Evolutionary conservation across 1,284 basidiomycete genomes (phyloP).

Genomic region (Sanghuangporus weigelae): DNA sequence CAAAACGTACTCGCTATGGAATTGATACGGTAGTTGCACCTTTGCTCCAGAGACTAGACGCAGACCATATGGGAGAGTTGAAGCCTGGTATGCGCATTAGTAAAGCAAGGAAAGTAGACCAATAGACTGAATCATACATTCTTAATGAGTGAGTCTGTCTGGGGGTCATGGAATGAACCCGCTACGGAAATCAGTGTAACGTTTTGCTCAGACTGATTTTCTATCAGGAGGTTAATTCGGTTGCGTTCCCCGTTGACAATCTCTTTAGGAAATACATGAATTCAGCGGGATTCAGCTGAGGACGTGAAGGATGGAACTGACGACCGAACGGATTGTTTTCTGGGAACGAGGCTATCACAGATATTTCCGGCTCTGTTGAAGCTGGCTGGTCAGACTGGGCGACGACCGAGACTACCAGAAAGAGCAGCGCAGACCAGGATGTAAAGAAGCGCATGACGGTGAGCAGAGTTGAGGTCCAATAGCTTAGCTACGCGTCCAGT

Average conservation of each 20-base stretch:
- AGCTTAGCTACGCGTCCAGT: neutral
- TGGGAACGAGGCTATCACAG: constrained; percentile 64
- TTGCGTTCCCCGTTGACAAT: constrained; percentile 86
- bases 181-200: constrained; percentile 67
- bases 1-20: constrained; percentile 77
- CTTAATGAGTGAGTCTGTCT: constrained; percentile 63
- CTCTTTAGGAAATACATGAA: constrained; percentile 39
- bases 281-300: neutral
- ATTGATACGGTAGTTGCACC: constrained; percentile 67
- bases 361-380: constrained; percentile 40
- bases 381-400: neutral
- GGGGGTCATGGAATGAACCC: constrained; percentile 69
- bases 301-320: constrained; percentile 34
- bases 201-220: constrained; percentile 75
- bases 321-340: constrained; percentile 79
- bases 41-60: constrained; percentile 60
- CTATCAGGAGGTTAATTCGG: constrained; percentile 57
- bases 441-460: constrained; percentile 6
- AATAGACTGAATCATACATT: constrained; percentile 44
- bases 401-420: neutral
- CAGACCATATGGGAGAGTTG: constrained; percentile 55
- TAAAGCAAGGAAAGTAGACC: neutral
- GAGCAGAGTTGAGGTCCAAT: neutral
- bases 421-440: neutral
- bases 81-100: constrained; percentile 42